Conservation (phyloP, 2,329 filamentous ascomycete species). For the Pestalotiopsis sp. region DNA sequence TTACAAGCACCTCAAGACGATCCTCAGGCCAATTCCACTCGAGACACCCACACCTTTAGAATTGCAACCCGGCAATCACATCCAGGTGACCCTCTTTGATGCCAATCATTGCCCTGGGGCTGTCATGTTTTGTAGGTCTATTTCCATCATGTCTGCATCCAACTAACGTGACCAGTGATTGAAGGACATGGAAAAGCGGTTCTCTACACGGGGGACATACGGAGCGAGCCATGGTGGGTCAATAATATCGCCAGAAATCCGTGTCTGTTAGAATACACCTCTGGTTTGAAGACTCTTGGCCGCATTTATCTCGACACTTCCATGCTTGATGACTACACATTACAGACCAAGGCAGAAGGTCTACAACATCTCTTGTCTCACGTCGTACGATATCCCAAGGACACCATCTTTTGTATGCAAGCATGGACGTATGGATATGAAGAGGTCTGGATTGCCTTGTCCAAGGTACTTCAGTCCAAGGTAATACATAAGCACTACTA, state of each 20-base stretch:
- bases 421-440: slow-evolving; percentile 95
- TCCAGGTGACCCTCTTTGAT: slow-evolving; percentile 83
- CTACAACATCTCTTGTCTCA: slow-evolving; percentile 72
- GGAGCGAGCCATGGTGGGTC: slow-evolving; percentile 86
- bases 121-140: slow-evolving; percentile 74
- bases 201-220: slow-evolving; percentile 86
- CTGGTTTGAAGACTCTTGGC: slow-evolving; percentile 67
- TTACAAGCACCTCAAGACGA: slow-evolving; percentile 72
- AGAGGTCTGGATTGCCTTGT: slow-evolving; percentile 83
- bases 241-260: slow-evolving; percentile 72
- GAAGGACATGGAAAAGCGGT: slow-evolving; percentile 72
- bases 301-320: slow-evolving; percentile 90
- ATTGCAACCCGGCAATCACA: slow-evolving; percentile 63
- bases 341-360: slow-evolving; percentile 71
- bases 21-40: slow-evolving; percentile 79
- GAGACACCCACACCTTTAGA: slow-evolving; percentile 79
- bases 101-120: slow-evolving; percentile 90
- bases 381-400: slow-evolving; percentile 64
- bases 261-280: slow-evolving; percentile 70
- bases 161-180: slow-evolving; percentile 53
- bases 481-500: slow-evolving; percentile 34
- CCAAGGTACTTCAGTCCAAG: slow-evolving; percentile 65
- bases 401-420: slow-evolving; percentile 81
- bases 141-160: neutral
- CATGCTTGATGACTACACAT: slow-evolving; percentile 50